Evolutionary conservation across 257 asterid genomes (phyloP).

Genomic region (Fraxinus cuspidata): DNA sequence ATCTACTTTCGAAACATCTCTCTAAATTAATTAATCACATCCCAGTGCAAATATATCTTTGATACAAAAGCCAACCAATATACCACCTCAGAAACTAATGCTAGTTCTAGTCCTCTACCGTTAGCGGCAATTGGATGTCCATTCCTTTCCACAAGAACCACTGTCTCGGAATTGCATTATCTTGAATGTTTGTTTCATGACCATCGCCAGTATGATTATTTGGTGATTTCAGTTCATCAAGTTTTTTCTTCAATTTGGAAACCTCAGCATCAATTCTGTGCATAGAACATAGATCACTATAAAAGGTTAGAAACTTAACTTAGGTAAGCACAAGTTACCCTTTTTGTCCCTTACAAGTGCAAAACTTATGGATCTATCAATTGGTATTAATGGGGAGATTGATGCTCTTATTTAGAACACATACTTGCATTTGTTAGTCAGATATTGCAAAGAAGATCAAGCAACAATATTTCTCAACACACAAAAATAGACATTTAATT

Average conservation of each 20-base stretch:
- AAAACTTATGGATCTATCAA: neutral
- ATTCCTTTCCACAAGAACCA: too few species aligned
- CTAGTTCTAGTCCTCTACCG: too few species aligned
- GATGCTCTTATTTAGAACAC: neutral
- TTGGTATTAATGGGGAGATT: neutral
- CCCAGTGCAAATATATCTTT: too few species aligned
- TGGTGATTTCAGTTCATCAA: conserved; percentile 48
- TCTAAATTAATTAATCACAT: too few species aligned
- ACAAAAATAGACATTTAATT: neutral
- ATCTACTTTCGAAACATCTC: too few species aligned
- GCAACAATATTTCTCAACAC: neutral
- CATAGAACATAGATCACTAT: conserved; percentile 26
- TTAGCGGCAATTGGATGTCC: too few species aligned
- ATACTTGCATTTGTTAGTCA: neutral
- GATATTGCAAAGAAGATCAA: neutral
- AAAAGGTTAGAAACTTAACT: conserved; percentile 26
- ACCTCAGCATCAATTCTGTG: conserved; percentile 86
- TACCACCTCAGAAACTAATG: too few species aligned
- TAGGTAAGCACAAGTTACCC: conserved; percentile 18
- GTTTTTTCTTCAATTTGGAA: conserved; percentile 43
- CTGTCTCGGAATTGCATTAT: conserved; percentile 35
- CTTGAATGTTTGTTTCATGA: conserved; percentile 42
- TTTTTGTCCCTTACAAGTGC: conserved; percentile 10
- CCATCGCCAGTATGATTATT: conserved; percentile 39
- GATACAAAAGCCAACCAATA: too few species aligned